Conservation (phyloP, 148 eudicot species). For the Nepenthes mirabilis region DNA sequence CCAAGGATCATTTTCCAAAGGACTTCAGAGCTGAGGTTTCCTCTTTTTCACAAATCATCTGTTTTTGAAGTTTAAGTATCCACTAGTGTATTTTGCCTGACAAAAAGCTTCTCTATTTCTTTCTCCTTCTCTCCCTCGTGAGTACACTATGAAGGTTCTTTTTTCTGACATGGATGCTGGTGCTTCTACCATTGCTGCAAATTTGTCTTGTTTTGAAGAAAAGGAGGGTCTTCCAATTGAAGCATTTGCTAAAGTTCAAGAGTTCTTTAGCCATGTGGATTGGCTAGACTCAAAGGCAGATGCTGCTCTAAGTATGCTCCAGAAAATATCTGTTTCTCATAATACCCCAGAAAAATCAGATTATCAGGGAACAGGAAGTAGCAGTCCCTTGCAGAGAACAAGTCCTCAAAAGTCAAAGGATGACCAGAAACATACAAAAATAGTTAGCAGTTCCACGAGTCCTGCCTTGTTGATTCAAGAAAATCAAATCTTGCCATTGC, state of each 20-base stretch:
- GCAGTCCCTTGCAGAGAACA: slow-evolving; percentile 10
- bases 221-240: slow-evolving; percentile 88
- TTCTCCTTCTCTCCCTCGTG: background rate
- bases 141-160: slow-evolving; percentile 51
- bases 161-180: slow-evolving; percentile 84
- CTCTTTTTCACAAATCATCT: slow-evolving; percentile 1
- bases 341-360: slow-evolving; percentile 20
- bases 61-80: slow-evolving; percentile 3
- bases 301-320: slow-evolving; percentile 45
- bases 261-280: slow-evolving; percentile 73
- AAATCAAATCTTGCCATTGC: slow-evolving; percentile 8
- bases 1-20: slow-evolving; percentile 61
- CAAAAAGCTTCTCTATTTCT: background rate
- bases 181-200: slow-evolving; percentile 39
- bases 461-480: slow-evolving; percentile 4
- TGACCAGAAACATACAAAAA: slow-evolving; percentile 10
- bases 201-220: slow-evolving; percentile 67
- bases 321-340: slow-evolving; percentile 32
- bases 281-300: slow-evolving; percentile 67
- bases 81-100: slow-evolving; percentile 5
- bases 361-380: slow-evolving; percentile 13
- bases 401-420: slow-evolving; percentile 15
- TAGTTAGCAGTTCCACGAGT: slow-evolving; percentile 8
- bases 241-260: slow-evolving; percentile 89
- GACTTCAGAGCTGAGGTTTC: slow-evolving; percentile 82